phyloP scores from a whole-genome alignment of 306 rosid species.

The Morella rubra region DNA sequence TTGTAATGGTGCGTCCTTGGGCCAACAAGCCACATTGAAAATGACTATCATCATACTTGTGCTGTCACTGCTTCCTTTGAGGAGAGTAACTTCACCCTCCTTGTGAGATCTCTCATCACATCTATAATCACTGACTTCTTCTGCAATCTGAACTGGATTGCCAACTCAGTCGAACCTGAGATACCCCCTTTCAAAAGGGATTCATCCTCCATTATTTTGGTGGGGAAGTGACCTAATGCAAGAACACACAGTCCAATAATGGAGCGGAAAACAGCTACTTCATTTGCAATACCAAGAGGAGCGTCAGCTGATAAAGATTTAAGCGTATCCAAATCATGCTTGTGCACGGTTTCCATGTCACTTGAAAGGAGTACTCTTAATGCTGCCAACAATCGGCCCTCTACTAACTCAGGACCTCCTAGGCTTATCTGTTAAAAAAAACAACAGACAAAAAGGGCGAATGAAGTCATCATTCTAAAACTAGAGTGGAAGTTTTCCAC shows the following conservation, averaged over 20 bases:
- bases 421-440: conserved; percentile 58
- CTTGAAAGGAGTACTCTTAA: conserved; percentile 64
- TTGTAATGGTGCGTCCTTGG: neutral
- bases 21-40: neutral
- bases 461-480: neutral
- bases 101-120: conserved; percentile 73
- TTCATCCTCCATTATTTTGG: conserved; percentile 88
- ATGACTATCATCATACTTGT: conserved; percentile 21
- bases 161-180: conserved; percentile 62
- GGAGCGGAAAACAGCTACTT: conserved; percentile 69
- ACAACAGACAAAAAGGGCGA: neutral
- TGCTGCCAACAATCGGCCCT: conserved; percentile 88
- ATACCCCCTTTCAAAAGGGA: conserved; percentile 53
- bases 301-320: conserved; percentile 72
- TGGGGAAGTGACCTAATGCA: conserved; percentile 88
- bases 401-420: conserved; percentile 74
- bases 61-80: conserved; percentile 48
- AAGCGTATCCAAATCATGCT: conserved; percentile 56
- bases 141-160: conserved; percentile 79
- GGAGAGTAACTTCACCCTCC: conserved; percentile 69
- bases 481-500: neutral
- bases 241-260: conserved; percentile 72
- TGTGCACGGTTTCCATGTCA: conserved; percentile 46
- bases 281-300: conserved; percentile 80
- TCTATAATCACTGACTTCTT: conserved; percentile 71